Evolutionary conservation across 2,329 filamentous ascomycete species (phyloP), one percentile per base, ranked within the genome.

Genomic region (Trichophyton verrucosum): DNA sequence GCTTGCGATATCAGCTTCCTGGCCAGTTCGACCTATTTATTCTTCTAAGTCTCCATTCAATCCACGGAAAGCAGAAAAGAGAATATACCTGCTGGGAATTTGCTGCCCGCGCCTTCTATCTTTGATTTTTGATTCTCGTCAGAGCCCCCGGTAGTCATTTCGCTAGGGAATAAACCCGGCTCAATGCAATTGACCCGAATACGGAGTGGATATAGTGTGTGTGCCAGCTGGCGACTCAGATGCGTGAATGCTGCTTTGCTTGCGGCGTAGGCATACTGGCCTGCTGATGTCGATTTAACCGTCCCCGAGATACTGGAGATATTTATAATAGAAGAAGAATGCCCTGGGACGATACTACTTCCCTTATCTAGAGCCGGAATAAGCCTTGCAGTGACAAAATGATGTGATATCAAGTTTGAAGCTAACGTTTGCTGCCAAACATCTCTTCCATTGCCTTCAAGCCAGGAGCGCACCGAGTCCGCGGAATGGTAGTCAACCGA

Each of bases 141-240:
- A 61, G 76, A 78, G 55, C 77, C 76, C 4, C 76, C 73, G 0
- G 81, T 76, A 1, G 81, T 84, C 79, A 84, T 83, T 69, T 83
- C 80, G 13, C 75, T 78, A 0, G 81, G 80, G 68, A 84, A 84
- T 2, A 83, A 75, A 33, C 80, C 80, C 0, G 81, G 82, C 1
- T 81, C 79, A 64, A 84, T 82, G 55, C 73, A 76, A 69, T 85
- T 84, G 64, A 84, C 75, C 13, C 81, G 72, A 58, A 84, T 78
- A 69, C 82, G 81, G 57, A 82, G 74, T 46, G 77, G 75, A n/a
- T 77, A 75, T 30, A 84, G 76, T 61, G 82, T 79, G 8, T 75
- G 75, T 0, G 81, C 79, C 7, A 84, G 73, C 74, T 82, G 76
- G 65, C 78, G 78, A 27, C 78, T 83, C 11, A 84, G 71, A 63